A percentile compares a stretch with the other conserved stretches of the same genome.
phyloP scores from a whole-genome alignment of 73 alveolate genomes.

The Tetrahymena elliotti region DNA sequence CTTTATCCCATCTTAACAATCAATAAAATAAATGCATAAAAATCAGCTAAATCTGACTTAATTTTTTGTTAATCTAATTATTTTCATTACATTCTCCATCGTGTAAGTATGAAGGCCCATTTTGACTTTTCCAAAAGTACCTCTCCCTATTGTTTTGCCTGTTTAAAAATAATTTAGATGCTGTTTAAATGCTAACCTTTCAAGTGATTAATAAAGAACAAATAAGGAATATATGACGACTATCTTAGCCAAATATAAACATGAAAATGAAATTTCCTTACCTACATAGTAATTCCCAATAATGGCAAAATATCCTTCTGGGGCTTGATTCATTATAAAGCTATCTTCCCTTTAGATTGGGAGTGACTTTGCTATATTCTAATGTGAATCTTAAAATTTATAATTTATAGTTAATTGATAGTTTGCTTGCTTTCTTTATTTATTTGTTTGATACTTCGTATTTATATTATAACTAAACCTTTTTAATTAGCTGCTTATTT shows the following conservation, averaged over 20 bases:
- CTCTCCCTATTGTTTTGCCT: neutral
- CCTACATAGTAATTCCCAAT: neutral
- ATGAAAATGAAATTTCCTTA: neutral
- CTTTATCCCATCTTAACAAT: too few relatives aligned
- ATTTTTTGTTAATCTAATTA: neutral
- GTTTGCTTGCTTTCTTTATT: neutral
- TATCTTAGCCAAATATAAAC: neutral
- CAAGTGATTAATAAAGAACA: neutral
- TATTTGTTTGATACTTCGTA: neutral
- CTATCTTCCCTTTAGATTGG: neutral
- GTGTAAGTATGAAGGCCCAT: conserved; percentile 16
- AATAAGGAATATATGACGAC: neutral
- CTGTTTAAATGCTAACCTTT: neutral
- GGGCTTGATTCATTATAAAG: neutral
- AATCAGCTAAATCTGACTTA: neutral
- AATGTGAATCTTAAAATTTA: neutral
- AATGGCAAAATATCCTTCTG: neutral
- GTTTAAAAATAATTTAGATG: neutral
- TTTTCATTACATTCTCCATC: conserved; percentile 7
- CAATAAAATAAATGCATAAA: too few relatives aligned
- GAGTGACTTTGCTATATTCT: neutral
- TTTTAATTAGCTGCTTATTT: neutral
- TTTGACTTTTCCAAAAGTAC: conserved; percentile 40
- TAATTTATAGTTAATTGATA: neutral
- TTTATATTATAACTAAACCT: neutral